Evolutionary conservation across 2,329 filamentous ascomycete genomes (phyloP).

Genomic region (Shiraia sp.): DNA sequence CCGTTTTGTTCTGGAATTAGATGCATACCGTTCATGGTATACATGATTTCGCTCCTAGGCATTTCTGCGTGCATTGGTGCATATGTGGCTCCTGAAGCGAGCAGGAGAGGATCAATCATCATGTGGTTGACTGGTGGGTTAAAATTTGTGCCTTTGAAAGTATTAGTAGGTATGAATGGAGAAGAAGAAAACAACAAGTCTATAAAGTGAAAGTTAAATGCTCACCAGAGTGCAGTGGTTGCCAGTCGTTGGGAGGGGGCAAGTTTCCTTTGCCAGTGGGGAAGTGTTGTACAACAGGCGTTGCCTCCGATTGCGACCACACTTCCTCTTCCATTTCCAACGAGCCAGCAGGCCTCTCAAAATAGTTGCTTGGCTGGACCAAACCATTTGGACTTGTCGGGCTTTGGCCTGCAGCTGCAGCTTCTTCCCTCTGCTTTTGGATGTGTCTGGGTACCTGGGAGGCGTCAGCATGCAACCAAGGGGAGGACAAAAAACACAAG

Average conservation of each 20-base stretch:
- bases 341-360: slow-evolving; percentile 31
- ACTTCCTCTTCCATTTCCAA: slow-evolving; percentile 43
- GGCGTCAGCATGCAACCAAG: slow-evolving; percentile 11
- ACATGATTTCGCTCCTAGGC: slow-evolving; percentile 40
- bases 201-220: neutral
- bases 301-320: slow-evolving; percentile 42
- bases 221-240: slow-evolving; percentile 33
- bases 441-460: slow-evolving; percentile 43
- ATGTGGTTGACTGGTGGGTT: slow-evolving; percentile 39
- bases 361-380: slow-evolving; percentile 26
- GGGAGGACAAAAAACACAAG: neutral
- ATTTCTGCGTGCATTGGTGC: slow-evolving; percentile 38
- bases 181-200: neutral
- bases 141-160: slow-evolving; percentile 26
- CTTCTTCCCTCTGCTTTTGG: slow-evolving; percentile 44
- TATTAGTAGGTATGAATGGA: neutral
- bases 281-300: slow-evolving; percentile 41
- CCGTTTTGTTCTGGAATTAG: slow-evolving; percentile 31
- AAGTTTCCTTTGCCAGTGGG: slow-evolving; percentile 26
- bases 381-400: slow-evolving; percentile 34
- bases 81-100: slow-evolving; percentile 35
- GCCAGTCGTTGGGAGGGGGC: slow-evolving; percentile 36
- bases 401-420: slow-evolving; percentile 28
- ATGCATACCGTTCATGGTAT: slow-evolving; percentile 44
- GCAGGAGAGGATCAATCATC: slow-evolving; percentile 43